phyloP scores from a whole-genome alignment of 2,329 filamentous ascomycete genomes.

The Anthostomella pinea region DNA sequence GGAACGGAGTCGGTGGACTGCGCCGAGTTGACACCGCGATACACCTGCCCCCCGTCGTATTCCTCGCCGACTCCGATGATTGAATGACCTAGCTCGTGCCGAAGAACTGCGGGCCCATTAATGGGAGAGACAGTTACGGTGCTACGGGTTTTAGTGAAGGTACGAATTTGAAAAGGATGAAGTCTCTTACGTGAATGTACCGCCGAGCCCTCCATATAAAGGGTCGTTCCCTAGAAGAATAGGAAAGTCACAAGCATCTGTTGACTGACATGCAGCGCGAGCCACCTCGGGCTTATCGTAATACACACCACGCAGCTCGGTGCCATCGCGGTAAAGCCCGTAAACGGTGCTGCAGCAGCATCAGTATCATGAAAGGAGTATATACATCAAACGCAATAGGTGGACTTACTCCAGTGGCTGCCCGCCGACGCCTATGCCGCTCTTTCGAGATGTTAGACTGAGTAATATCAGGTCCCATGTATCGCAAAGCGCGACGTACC shows the following conservation, averaged over 20 bases:
- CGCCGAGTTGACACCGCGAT: constrained; percentile 29
- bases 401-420: constrained; percentile 25
- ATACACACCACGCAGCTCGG: constrained; percentile 32
- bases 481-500: constrained; percentile 15
- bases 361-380: too few relatives aligned
- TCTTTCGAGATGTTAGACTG: constrained; percentile 17
- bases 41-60: constrained; percentile 28
- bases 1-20: constrained; percentile 16
- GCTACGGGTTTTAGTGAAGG: too few relatives aligned
- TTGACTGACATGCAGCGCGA: constrained; percentile 29
- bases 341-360: constrained; percentile 35
- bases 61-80: constrained; percentile 32
- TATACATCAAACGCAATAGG: too few relatives aligned
- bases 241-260: constrained; percentile 30
- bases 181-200: constrained; percentile 27
- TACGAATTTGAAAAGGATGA: neutral
- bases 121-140: constrained; percentile 27
- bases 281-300: constrained; percentile 31
- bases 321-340: constrained; percentile 31
- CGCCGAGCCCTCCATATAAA: constrained; percentile 29
- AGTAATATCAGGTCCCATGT: too few relatives aligned
- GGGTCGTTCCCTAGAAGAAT: constrained; percentile 32
- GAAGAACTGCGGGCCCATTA: constrained; percentile 29
- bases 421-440: constrained; percentile 28
- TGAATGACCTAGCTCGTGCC: constrained; percentile 32